Percentiles rank a stretch among this genome's conserved stretches.
These are phyloP conservation scores for Fusarium hainanense DNA, from an alignment of 2,329 filamentous ascomycete genomes.

Conservation along the genomic window DNA sequence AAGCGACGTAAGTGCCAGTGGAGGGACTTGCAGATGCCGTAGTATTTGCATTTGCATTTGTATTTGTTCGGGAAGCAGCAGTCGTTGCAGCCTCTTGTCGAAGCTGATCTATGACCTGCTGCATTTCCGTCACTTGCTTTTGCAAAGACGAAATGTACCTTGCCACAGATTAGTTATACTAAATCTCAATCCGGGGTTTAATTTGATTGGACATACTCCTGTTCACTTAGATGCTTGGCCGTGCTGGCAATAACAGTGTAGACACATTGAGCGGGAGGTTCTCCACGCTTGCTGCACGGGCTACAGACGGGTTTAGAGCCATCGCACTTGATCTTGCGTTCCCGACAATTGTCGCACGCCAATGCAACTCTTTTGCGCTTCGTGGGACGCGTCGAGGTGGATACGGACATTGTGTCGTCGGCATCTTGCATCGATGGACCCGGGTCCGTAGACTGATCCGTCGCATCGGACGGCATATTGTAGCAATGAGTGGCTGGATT, in stretches of 20 bases:
- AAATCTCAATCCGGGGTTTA: too few relatives aligned
- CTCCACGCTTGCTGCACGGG: slow-evolving; percentile 7
- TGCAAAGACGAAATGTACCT: slow-evolving; percentile 2
- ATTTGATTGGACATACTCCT: not conserved
- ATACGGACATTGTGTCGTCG: not conserved
- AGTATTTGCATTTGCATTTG: not conserved
- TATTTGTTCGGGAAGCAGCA: not conserved
- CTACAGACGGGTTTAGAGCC: slow-evolving; percentile 3
- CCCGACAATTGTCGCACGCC: slow-evolving; percentile 13
- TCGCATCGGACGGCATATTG: not conserved
- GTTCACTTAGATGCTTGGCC: not conserved
- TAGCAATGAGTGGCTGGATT: not conserved
- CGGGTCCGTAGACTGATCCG: not conserved
- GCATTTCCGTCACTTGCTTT: slow-evolving; percentile 7
- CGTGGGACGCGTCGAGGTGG: not conserved
- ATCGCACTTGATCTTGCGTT: slow-evolving; percentile 14
- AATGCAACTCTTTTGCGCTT: slow-evolving; percentile 14
- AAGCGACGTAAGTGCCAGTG: too few relatives aligned
- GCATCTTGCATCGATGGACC: not conserved
- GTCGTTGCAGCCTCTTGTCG: not conserved
- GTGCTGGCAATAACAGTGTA: not conserved
- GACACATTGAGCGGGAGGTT: not conserved
- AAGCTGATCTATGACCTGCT: slow-evolving; percentile 1
- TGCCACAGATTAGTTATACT: not conserved
- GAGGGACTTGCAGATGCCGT: not conserved